Conservation (phyloP, 2,329 filamentous ascomycete species). For the Colletotrichum chrysophilum region DNA sequence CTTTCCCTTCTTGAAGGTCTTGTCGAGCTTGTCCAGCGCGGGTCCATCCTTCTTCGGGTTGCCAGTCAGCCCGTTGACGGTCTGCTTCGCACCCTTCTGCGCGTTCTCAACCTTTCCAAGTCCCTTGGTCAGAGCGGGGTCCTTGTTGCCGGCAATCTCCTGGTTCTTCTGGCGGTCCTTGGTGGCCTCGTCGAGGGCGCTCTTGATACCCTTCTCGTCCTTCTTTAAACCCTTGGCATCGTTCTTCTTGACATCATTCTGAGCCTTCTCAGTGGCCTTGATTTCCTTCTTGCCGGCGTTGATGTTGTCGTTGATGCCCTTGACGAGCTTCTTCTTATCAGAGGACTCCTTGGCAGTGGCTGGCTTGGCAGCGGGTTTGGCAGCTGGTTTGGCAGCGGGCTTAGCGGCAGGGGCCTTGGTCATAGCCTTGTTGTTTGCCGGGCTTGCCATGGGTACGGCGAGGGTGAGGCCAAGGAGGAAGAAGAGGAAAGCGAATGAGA, state of each 20-base stretch:
- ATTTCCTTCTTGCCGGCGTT: slow-evolving; percentile 12
- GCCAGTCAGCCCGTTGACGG: neutral
- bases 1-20: slow-evolving; percentile 14
- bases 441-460: neutral
- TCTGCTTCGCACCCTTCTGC: slow-evolving; percentile 6
- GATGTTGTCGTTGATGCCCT: slow-evolving; percentile 12
- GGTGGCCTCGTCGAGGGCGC: neutral
- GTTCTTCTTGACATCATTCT: neutral
- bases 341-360: neutral
- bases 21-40: neutral
- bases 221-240: slow-evolving; percentile 1
- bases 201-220: slow-evolving; percentile 1
- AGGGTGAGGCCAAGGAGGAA: neutral
- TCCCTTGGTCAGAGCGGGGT: neutral
- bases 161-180: slow-evolving; percentile 9
- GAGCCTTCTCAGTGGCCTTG: neutral
- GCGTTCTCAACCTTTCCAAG: slow-evolving; percentile 3
- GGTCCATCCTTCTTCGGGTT: slow-evolving; percentile 2
- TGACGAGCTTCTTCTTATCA: slow-evolving; percentile 3
- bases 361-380: neutral
- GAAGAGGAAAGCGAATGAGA: neutral
- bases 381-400: neutral
- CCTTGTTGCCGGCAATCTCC: slow-evolving; percentile 10
- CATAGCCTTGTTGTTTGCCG: neutral
- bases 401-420: neutral